A percentile compares a stretch with the other conserved stretches of the same genome.
phyloP scores from a whole-genome alignment of 2,329 filamentous ascomycete species.

The Dactylella cylindrospora region DNA sequence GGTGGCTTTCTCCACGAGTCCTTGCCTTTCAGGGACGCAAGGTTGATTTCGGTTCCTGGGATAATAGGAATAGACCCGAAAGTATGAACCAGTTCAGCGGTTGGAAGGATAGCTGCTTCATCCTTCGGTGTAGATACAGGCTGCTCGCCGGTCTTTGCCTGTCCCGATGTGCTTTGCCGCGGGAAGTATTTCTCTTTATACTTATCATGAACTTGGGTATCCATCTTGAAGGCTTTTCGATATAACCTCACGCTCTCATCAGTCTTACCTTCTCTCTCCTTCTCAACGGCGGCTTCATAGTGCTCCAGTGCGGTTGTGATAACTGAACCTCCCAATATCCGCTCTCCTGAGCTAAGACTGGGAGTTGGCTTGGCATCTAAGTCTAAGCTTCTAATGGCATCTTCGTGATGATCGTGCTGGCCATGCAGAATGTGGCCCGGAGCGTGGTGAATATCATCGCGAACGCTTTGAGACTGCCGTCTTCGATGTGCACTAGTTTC shows the following conservation, averaged over 20 bases:
- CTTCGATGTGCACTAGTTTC: slow-evolving; percentile 33
- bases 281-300: slow-evolving; percentile 88
- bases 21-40: slow-evolving; percentile 32
- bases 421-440: slow-evolving; percentile 12
- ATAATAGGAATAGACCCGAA: slow-evolving; percentile 20
- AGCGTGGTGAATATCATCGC: slow-evolving; percentile 6
- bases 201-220: slow-evolving; percentile 75
- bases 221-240: slow-evolving; percentile 85
- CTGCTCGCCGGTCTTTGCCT: slow-evolving; percentile 21
- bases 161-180: slow-evolving; percentile 32
- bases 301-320: slow-evolving; percentile 75
- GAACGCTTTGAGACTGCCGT: slow-evolving; percentile 17
- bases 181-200: slow-evolving; percentile 94
- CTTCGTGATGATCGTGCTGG: slow-evolving; percentile 12
- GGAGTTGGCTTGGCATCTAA: slow-evolving; percentile 16
- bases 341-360: slow-evolving; percentile 20
- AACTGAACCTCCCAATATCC: slow-evolving; percentile 15
- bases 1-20: slow-evolving; percentile 59
- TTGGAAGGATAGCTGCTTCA: slow-evolving; percentile 51
- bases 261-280: slow-evolving; percentile 78
- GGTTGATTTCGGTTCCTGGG: slow-evolving; percentile 19
- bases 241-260: slow-evolving; percentile 88
- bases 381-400: slow-evolving; percentile 27
- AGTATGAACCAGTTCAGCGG: slow-evolving; percentile 18
- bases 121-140: not conserved